Percentiles rank a stretch among this genome's conserved stretches.
Evolutionary conservation across 352 stramenopile species (phyloP).

Genomic region (Phytophthora colocasiae): DNA sequence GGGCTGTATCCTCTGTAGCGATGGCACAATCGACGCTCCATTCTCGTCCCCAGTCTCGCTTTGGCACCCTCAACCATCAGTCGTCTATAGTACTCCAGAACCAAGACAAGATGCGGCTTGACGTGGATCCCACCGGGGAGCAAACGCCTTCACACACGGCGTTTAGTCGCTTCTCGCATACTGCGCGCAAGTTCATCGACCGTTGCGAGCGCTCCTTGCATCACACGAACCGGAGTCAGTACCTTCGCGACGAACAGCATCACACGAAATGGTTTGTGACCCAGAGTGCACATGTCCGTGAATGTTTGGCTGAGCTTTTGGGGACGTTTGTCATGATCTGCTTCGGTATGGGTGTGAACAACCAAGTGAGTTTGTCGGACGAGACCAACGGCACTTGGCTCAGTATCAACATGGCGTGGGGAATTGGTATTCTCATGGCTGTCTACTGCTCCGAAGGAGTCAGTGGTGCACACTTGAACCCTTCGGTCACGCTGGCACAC

Average conservation of each 20-base stretch:
- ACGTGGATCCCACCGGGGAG: conserved; percentile 8
- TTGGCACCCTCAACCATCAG: conserved; percentile 3
- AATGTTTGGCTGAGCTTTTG: conserved; percentile 21
- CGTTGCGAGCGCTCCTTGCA: conserved; percentile 27
- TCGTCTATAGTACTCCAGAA: too few species aligned
- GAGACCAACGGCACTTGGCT: conserved; percentile 31
- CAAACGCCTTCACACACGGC: conserved; percentile 5
- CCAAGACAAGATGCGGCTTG: conserved; percentile 12
- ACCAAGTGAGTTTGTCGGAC: conserved; percentile 24
- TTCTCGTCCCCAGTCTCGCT: conserved; percentile 1
- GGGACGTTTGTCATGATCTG: conserved; percentile 31
- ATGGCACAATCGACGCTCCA: conserved; percentile 14
- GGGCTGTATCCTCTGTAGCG: conserved; percentile 1
- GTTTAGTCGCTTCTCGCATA: conserved; percentile 15
- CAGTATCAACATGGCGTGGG: conserved; percentile 31
- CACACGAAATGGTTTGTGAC: conserved; percentile 28
- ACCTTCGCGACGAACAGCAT: conserved; percentile 14
- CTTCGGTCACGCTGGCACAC: conserved; percentile 20
- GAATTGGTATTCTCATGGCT: conserved; percentile 24
- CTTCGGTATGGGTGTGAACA: conserved; percentile 34
- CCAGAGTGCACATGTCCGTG: conserved; percentile 14
- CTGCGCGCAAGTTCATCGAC: conserved; percentile 21
- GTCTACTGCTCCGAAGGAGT: conserved; percentile 33
- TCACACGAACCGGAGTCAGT: conserved; percentile 32
- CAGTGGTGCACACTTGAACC: conserved; percentile 25